Conservation (phyloP, 73 alveolate species). For the Stentor coeruleus region DNA sequence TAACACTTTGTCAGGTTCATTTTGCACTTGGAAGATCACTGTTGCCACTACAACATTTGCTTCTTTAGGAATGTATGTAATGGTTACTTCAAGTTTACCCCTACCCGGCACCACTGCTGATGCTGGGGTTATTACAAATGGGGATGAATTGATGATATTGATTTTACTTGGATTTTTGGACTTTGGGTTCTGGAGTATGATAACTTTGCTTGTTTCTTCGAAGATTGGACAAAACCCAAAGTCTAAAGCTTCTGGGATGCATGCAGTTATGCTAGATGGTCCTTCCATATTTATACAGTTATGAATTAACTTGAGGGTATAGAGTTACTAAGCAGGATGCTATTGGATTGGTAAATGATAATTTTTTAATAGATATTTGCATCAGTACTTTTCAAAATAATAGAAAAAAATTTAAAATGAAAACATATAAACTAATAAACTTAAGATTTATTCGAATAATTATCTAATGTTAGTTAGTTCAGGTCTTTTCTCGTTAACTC, state of each 20-base stretch:
- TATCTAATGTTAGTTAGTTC: no score
- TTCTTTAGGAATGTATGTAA: slow-evolving; percentile 74
- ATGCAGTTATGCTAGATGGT: slow-evolving; percentile 37
- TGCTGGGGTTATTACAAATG: slow-evolving; percentile 66
- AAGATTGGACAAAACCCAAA: slow-evolving; percentile 68
- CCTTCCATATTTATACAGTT: slow-evolving; percentile 22
- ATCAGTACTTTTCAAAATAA: no score
- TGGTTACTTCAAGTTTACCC: slow-evolving; percentile 65
- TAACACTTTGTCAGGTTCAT: slow-evolving; percentile 80
- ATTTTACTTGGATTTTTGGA: slow-evolving; percentile 25
- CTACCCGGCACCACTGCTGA: slow-evolving; percentile 65
- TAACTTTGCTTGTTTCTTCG: slow-evolving; percentile 36
- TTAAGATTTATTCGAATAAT: no score
- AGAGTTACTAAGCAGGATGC: no score
- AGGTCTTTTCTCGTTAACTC: no score
- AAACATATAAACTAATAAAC: no score
- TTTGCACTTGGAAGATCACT: slow-evolving; percentile 73
- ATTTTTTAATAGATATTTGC: no score
- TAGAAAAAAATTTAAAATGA: no score
- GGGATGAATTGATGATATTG: slow-evolving; percentile 29
- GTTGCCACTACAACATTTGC: slow-evolving; percentile 91
- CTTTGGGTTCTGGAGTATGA: slow-evolving; percentile 54
- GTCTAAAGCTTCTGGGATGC: slow-evolving; percentile 67
- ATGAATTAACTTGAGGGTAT: no score
- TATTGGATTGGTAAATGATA: no score